Base-by-base conservation (phyloP, 257 asterid genomes). In the Nicotiana otophora region DNA sequence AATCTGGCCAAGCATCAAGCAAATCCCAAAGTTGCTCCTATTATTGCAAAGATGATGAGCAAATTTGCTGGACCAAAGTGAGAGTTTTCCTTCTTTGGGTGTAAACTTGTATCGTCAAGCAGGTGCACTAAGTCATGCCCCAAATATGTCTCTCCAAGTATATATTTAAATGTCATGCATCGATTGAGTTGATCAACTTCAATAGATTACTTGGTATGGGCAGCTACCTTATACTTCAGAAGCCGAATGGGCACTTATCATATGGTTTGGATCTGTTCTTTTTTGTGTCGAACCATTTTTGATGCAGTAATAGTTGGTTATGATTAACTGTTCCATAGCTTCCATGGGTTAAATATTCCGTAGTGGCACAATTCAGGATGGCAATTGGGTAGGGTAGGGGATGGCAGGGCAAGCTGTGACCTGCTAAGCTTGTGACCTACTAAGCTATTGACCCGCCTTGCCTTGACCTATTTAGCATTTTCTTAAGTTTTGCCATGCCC, bases 11-110 rank as follows among this genome's bases (percentile, higher is more conserved):
- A 96, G 88, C 97, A 96, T 88, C 98, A 94, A 83, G 88, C 90
- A 10, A 96, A 96, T 68, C 99, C 98, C 19, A 94, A 94, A 90
- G 94, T 96, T 84, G 97, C 99, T 81, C 98, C 98, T 7, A 89
- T 94, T 15, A 93, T 94, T 74, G 86, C 93, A 0, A 94, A 96
- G 68, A 92, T 94, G 98, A 94, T 94, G 99, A 51, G 92, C 51
- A 90, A 92, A 86, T 93, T 96, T 84, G 97, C 82, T 36, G 96
- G 96, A 63, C 85, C 88, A 6, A 68, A 87, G 80, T 92, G 84
- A 88, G 4, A 5, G 48, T 42, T 57, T 57, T 58, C 34, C 63
- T 7, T 2, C 63, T 57, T 57, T 17, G 10, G 63, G 6, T 57
- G 63, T 17, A 17, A 7, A 7, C 6, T 26, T 9, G 5, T 23